A percentile compares a stretch with the other conserved stretches of the same genome.
phyloP scores from a whole-genome alignment of 1,284 basidiomycete genomes.

The Marasmius oreades region DNA sequence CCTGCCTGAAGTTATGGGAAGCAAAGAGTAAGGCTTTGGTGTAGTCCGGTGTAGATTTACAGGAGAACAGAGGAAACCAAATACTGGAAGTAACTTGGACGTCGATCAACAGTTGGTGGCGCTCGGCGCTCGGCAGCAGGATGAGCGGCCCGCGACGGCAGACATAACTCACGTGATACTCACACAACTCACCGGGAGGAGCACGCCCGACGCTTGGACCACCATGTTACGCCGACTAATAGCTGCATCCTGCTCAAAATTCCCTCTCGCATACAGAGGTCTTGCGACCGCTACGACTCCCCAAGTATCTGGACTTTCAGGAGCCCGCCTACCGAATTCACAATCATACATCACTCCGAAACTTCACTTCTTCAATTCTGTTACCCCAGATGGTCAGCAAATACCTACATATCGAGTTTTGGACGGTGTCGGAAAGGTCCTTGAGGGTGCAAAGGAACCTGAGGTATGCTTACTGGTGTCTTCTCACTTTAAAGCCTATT shows the following conservation, averaged over 20 bases:
- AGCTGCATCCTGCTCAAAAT: not conserved
- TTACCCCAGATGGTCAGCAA: constrained; percentile 52
- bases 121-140: not conserved
- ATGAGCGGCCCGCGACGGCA: not conserved
- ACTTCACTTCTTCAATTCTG: constrained; percentile 75
- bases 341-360: constrained; percentile 64
- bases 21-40: no score
- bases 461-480: constrained; percentile 42
- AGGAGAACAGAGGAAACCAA: no score
- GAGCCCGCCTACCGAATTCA: constrained; percentile 52
- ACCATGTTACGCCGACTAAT: constrained; percentile 10
- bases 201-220: not conserved
- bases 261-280: not conserved
- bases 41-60: no score
- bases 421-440: constrained; percentile 69
- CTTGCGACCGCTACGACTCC: constrained; percentile 18
- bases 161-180: not conserved
- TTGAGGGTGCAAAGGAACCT: constrained; percentile 72
- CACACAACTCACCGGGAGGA: not conserved
- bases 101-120: not conserved
- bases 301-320: constrained; percentile 21
- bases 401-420: constrained; percentile 84
- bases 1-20: no score
- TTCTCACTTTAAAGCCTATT: not conserved
- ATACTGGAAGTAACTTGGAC: no score